Evolutionary conservation across 257 asterid species (phyloP), one percentile per base, ranked within the genome.

Genomic region (Fraxinus excelsior): DNA sequence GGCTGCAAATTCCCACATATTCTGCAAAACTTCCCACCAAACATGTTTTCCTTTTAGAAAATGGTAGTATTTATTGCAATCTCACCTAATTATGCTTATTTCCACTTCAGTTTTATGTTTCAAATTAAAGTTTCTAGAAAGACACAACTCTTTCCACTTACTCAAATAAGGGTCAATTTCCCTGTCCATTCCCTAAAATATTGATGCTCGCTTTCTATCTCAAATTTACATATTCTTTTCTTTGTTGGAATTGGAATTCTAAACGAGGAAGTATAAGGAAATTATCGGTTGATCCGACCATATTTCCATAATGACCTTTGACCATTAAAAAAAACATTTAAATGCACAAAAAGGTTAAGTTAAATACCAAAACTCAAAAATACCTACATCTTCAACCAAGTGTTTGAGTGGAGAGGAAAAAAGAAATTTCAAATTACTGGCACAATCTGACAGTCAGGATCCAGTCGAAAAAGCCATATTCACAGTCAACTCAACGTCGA

Each of bases 21-120:
- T 79, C 80, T 79, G 83, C 81, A 71, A 79, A 60, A 76, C 6
- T 53, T 68, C 81, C 76, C 82, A 79, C 86, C 84, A 83, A 79
- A 79, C 77, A 67, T 70, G 79, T 79, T 76, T 71, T 82, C 58
- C 65, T 35, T 35, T 65, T 34, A 46, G 46, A 70, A 56, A 7
- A 40, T 70, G 62, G n/a, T 64, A 28, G 35, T 34, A 74, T 23
- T 68, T 78, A 46, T 76, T 74, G 68, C 74, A 60, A 28, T 70
- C 73, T 70, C 62, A 58, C 40, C 35, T 67, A 40, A 11, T 10
- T 40, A 40, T 64, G 9, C 62, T n/a, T n/a, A n/a, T n/a, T n/a
- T n/a, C n/a, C n/a, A n/a, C n/a, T n/a, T n/a, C n/a, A n/a, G n/a
- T 29, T 23, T 35, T 77, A 9, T 62, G 21, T 34, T 74, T 40